Evolutionary conservation across 176 grass and related monocot genomes (phyloP).

Genomic region (Puya raimondii): DNA sequence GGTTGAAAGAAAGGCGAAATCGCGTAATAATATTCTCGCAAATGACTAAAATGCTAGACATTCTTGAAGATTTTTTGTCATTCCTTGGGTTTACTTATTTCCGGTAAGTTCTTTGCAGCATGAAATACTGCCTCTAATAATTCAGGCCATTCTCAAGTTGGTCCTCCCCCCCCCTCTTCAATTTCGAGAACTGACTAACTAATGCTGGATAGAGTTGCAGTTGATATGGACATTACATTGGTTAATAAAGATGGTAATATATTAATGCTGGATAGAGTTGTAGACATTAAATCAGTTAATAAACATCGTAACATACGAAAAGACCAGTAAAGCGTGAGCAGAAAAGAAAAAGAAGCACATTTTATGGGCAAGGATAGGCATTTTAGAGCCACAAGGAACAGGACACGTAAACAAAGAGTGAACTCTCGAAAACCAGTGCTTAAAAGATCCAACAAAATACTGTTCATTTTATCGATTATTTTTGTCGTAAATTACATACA

Average conservation of each 20-base stretch:
- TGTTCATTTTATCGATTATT: too few relatives aligned
- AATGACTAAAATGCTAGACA: conserved; percentile 63
- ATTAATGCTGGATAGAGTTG: neutral
- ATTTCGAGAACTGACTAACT: neutral
- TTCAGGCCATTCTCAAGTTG: too few relatives aligned
- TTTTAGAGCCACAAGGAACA: too few relatives aligned
- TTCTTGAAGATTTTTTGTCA: conserved; percentile 49
- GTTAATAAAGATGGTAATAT: neutral
- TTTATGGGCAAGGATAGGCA: too few relatives aligned
- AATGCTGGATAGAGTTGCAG: neutral
- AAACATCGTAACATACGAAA: neutral
- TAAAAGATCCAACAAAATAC: too few relatives aligned
- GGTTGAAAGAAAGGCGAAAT: conserved; percentile 59
- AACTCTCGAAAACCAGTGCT: too few relatives aligned
- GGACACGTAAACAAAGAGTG: too few relatives aligned
- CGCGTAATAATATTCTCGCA: conserved; percentile 60
- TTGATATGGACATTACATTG: neutral
- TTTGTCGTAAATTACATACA: too few relatives aligned
- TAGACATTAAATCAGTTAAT: neutral
- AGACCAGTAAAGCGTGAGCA: too few relatives aligned
- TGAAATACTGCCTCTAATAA: too few relatives aligned
- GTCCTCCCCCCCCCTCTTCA: too few relatives aligned
- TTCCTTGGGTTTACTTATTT: conserved; percentile 31
- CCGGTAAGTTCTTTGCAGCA: conserved; percentile 29
- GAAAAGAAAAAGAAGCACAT: too few relatives aligned